These are phyloP conservation scores for Eutypa lata DNA, from an alignment of 2,329 filamentous ascomycete species.

Conservation along the genomic window DNA sequence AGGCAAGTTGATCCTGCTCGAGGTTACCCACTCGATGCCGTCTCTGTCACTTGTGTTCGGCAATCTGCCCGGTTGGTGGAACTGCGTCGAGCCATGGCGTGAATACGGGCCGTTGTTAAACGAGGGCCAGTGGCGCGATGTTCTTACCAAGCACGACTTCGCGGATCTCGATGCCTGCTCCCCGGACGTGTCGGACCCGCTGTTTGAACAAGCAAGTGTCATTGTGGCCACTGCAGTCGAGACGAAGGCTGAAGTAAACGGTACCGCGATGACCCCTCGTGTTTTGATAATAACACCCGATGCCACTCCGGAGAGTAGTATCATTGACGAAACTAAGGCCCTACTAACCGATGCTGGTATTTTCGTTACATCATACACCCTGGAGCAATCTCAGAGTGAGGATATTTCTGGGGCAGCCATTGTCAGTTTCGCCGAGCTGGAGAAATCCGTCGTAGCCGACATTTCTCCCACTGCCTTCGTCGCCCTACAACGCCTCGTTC, in stretches of 20 bases:
- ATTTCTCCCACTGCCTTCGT: neutral
- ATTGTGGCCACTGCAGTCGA: neutral
- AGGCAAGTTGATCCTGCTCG: constrained; percentile 10
- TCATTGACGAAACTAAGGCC: neutral
- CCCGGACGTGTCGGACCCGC: neutral
- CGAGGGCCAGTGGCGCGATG: neutral
- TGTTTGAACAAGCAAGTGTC: neutral
- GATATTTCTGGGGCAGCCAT: neutral
- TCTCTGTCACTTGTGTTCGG: constrained; percentile 6
- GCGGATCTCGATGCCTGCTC: neutral
- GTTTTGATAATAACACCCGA: neutral
- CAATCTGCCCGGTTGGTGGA: constrained; percentile 9
- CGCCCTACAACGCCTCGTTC: neutral
- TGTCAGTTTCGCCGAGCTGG: neutral
- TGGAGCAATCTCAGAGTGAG: neutral
- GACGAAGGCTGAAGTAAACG: neutral
- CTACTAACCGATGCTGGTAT: neutral
- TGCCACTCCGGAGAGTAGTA: neutral
- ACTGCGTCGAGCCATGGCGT: constrained; percentile 3
- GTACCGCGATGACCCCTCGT: neutral
- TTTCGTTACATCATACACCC: neutral
- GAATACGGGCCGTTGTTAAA: neutral
- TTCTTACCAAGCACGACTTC: neutral
- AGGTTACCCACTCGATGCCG: constrained; percentile 5
- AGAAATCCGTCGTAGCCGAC: neutral